Percentiles rank a stretch among this genome's conserved stretches.
Evolutionary conservation across 2,329 filamentous ascomycete species (phyloP).

Genomic region (Metarhizium humberi): DNA sequence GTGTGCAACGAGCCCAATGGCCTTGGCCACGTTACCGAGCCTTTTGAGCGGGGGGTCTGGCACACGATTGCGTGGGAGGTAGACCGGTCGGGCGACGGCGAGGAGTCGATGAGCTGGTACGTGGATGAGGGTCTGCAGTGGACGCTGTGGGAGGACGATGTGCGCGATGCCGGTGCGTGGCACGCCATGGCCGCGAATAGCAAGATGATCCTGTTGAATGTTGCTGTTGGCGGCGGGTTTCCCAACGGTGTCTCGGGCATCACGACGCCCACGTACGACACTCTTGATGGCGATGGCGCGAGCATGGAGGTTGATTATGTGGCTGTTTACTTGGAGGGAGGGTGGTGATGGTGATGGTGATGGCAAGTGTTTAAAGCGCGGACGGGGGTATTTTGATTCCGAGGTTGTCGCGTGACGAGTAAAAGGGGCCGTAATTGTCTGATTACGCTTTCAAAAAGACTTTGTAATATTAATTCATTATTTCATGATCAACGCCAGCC

Average conservation of each 20-base stretch:
- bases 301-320: conserved; percentile 31
- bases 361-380: too few species aligned
- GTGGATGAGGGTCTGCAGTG: conserved; percentile 21
- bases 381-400: too few species aligned
- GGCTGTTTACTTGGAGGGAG: conserved; percentile 18
- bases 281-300: conserved; percentile 20
- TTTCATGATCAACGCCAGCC: too few species aligned
- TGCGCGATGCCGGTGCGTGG: conserved; percentile 22
- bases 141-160: conserved; percentile 15
- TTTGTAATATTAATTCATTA: too few species aligned
- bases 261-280: conserved; percentile 23
- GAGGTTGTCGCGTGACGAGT: too few species aligned
- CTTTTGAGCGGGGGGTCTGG: conserved; percentile 20
- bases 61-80: conserved; percentile 23
- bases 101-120: conserved; percentile 26
- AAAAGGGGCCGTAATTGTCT: too few species aligned
- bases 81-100: conserved; percentile 14
- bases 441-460: too few species aligned
- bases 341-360: not conserved
- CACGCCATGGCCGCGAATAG: conserved; percentile 16
- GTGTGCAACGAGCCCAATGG: conserved; percentile 32
- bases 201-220: conserved; percentile 28
- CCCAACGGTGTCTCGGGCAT: conserved; percentile 23
- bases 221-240: conserved; percentile 30
- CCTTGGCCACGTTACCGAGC: conserved; percentile 12